Evolutionary conservation across 352 stramenopile species (phyloP), one percentile per base, ranked within the genome.

Genomic region (Phytophthora podocarpi): DNA sequence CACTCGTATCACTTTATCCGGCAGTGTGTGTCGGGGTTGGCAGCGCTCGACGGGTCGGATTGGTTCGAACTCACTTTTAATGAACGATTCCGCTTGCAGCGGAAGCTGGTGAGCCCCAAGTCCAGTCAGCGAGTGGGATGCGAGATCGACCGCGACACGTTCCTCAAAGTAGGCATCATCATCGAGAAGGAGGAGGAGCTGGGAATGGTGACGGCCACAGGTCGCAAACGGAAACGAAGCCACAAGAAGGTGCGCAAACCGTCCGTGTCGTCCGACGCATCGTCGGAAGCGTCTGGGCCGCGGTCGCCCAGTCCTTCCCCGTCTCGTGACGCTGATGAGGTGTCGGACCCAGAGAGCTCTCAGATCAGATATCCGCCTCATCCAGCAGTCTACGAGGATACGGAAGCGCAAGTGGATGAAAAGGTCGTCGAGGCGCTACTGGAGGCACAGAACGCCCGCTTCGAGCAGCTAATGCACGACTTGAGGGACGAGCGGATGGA

Each of bases 1-100:
- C 46, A 72, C 11, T 70, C 67, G 40, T 72, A 73, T 57, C 59
- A 80, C 13, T 76, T 76, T 41, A 72, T 80, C n/a, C 39, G 41
- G 4, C 55, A 67, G 47, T 75, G 64, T 26, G 64, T 77, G 7
- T 36, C 51, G 1, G 51, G 48, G 2, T 51, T 80, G 23, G 39
- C 67, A 27, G 64, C 52, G 16, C 54, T 68, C 3, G 59, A 75
- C 27, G 59, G 56, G 21, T 70, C 65, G 8, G 67, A 74, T 41
- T 80, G 71, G 71, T 80, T 77, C 37, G 26, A 68, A 13, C 27
- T 70, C 7, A 64, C 59, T 7, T 73, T 60, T 31, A 67, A 70
- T 15, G 55, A 80, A 42, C 37, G 67, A 4, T 75, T 67, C 30
- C 67, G 60, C 9, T 35, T 68, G 20, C 59, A 77, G 32, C 32